Evolutionary conservation across 805 yeast genomes (phyloP), one percentile per base, ranked within the genome.

Genomic region (Wickerhamiella hasegawae): DNA sequence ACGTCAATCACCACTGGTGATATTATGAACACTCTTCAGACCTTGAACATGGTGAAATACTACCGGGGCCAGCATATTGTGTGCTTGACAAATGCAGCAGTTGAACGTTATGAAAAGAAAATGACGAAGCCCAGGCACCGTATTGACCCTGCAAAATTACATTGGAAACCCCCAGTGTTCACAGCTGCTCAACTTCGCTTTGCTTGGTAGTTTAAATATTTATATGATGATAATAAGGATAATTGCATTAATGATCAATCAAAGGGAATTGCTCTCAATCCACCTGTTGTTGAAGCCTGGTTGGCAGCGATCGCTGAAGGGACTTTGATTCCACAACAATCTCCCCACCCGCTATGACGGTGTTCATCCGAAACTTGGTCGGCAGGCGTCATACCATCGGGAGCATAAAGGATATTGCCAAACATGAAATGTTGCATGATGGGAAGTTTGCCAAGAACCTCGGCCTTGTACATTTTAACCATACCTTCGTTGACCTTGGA

Each of bases 1-100:
- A 82, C 97, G 0, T 71, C 96, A 11, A 87, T 90, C 94, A 90
- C 98, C 9, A 84, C 97, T 1, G 80, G 93, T 2, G 98, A 90
- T 57, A 82, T 90, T 35, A 60, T 90, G 33, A 96, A 90, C 54
- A 90, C 98, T 0, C 68, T 93, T 37, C 90, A 90, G 47, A 82
- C 95, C 2, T 63, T 84, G 51, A 85, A 81, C 50, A 83, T 90
- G 67, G 63, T 92, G 46, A 69, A 84, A 48, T 90, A 87, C 52
- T 84, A 84, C 57, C 84, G 84, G 54, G 98, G 97, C 14, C 97
- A 90, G 58, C 96, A 90, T 55, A 73, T 77, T 23, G 83, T 90
- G 15, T 76, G 78, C 45, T 56, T 90, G 35, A 87, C 92, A 19
- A 92, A 84, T 45, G 90, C 79, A 32, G 76, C 82, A 5, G 59